A percentile compares a stretch with the other conserved stretches of the same genome.
Conservation (phyloP, 2,329 filamentous ascomycete genomes). For the Phoma sp. region DNA sequence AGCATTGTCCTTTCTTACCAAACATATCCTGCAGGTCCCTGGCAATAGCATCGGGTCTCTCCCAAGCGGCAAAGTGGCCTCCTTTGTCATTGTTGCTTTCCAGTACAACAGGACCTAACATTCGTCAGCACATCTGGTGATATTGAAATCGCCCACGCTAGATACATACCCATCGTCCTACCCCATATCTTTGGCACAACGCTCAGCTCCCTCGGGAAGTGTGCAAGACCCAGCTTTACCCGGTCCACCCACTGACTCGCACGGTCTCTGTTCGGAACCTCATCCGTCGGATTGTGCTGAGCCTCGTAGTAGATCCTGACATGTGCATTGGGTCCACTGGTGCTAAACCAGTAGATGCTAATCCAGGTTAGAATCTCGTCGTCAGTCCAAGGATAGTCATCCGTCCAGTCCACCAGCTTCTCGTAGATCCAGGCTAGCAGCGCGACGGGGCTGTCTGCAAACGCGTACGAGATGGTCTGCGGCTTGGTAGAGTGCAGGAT, state of each 20-base stretch:
- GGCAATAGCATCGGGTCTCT: constrained; percentile 61
- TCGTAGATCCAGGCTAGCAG: constrained; percentile 82
- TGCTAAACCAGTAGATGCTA: constrained; percentile 74
- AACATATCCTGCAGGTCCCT: constrained; percentile 66
- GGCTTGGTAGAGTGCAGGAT: constrained; percentile 70
- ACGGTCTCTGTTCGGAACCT: constrained; percentile 39
- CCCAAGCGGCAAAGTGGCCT: constrained; percentile 68
- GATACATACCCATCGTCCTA: constrained; percentile 59
- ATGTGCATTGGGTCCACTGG: constrained; percentile 71
- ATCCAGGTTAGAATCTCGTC: constrained; percentile 80
- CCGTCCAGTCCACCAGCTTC: constrained; percentile 79
- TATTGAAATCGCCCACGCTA: neutral
- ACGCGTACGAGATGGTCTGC: constrained; percentile 72
- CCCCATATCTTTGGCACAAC: constrained; percentile 64
- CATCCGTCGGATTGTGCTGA: constrained; percentile 48
- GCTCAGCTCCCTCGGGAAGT: constrained; percentile 65
- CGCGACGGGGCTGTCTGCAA: constrained; percentile 73
- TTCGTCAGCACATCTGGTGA: neutral
- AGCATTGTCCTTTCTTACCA: constrained; percentile 52
- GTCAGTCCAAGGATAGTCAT: constrained; percentile 74
- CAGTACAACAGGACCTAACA: constrained; percentile 59
- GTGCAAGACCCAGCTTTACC: constrained; percentile 60
- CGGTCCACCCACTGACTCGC: constrained; percentile 52
- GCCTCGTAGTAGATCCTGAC: constrained; percentile 76
- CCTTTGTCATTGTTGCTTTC: constrained; percentile 59